phyloP scores from a whole-genome alignment of 257 asterid species.

The Rubia yunnanensis region DNA sequence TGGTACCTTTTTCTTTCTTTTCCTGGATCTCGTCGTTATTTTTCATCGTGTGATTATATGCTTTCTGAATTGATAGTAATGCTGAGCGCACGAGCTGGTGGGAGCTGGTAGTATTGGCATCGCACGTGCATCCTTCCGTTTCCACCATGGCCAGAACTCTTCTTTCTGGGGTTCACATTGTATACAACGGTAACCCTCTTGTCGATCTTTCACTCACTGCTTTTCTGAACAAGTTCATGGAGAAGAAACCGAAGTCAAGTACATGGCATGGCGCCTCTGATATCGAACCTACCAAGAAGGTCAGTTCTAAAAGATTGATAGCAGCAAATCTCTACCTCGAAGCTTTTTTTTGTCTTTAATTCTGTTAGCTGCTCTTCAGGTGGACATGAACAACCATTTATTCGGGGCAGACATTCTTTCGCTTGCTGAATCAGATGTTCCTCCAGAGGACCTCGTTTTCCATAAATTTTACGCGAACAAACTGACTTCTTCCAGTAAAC shows the following conservation, averaged over 20 bases:
- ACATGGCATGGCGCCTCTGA: conserved; percentile 90
- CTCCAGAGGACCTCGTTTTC: conserved; percentile 87
- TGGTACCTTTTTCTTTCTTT: conserved; percentile 38
- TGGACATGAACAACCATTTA: conserved; percentile 68
- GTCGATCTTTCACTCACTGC: conserved; percentile 72
- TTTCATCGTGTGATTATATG: background rate
- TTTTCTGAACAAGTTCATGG: conserved; percentile 93
- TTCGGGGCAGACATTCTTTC: conserved; percentile 74
- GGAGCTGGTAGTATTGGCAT: conserved; percentile 71
- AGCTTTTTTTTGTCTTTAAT: background rate
- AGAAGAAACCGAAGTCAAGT: conserved; percentile 78
- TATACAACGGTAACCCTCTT: conserved; percentile 80
- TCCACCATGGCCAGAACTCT: conserved; percentile 91
- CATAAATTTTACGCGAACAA: conserved; percentile 80
- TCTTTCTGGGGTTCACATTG: conserved; percentile 78
- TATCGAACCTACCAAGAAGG: conserved; percentile 93
- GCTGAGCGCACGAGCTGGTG: conserved; percentile 91
- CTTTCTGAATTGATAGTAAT: conserved; percentile 45
- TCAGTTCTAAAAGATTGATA: conserved; percentile 14
- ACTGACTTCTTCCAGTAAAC: conserved; percentile 54
- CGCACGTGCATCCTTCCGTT: conserved; percentile 91
- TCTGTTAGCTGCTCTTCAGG: conserved; percentile 28
- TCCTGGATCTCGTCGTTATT: background rate
- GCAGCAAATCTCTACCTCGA: background rate
- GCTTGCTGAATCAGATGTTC: conserved; percentile 64